Percentiles rank a stretch among this genome's conserved stretches.
These are phyloP conservation scores for Cyamopsis tetragonoloba DNA, from an alignment of 306 rosid genomes.

Conservation along the genomic window DNA sequence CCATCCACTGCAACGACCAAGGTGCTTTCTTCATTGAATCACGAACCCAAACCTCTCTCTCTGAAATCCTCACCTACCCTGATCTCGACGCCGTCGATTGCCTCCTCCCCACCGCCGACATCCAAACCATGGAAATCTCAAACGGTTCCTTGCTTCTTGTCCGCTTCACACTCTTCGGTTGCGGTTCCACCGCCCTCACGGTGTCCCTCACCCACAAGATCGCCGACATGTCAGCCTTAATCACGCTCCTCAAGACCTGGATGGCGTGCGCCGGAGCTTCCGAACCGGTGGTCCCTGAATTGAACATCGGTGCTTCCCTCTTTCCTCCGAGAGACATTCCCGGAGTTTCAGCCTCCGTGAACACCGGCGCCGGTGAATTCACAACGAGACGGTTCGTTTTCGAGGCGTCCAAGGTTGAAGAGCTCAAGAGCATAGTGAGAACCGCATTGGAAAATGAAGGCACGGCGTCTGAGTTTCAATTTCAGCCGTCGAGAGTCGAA, in stretches of 20 bases:
- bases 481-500: slow-evolving; percentile 43
- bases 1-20: slow-evolving; percentile 38
- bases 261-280: not conserved
- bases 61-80: slow-evolving; percentile 32
- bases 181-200: slow-evolving; percentile 41
- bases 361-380: slow-evolving; percentile 15
- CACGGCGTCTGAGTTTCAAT: not conserved
- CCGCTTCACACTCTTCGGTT: slow-evolving; percentile 38
- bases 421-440: slow-evolving; percentile 24
- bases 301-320: slow-evolving; percentile 21
- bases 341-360: slow-evolving; percentile 19
- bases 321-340: slow-evolving; percentile 47
- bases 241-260: slow-evolving; percentile 34
- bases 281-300: not conserved
- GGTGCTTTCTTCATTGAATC: slow-evolving; percentile 38
- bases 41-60: slow-evolving; percentile 16
- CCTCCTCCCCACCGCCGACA: slow-evolving; percentile 29
- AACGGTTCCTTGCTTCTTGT: slow-evolving; percentile 25
- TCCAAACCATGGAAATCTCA: slow-evolving; percentile 16
- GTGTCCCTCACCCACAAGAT: slow-evolving; percentile 39
- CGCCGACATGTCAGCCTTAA: slow-evolving; percentile 20
- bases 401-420: slow-evolving; percentile 21
- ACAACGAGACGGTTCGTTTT: slow-evolving; percentile 34
- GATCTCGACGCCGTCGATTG: slow-evolving; percentile 14
- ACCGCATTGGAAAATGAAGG: not conserved